Evolutionary conservation across 495 filamentous ascomycete genomes (phyloP).

Genomic region (Hyphodiscus hymeniophilus): DNA sequence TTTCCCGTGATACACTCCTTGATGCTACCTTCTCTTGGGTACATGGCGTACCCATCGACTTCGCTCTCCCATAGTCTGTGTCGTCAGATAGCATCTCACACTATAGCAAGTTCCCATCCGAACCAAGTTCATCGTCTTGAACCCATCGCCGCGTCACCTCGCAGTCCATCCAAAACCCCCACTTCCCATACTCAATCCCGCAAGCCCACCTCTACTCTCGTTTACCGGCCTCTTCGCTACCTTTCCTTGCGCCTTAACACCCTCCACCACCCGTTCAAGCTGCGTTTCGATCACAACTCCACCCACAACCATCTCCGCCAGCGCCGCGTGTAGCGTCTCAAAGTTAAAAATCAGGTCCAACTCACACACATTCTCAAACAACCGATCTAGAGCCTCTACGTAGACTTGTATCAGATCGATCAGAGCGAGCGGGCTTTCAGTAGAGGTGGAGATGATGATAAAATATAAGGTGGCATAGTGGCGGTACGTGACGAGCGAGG

Average conservation of each 20-base stretch:
- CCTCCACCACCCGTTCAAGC: constrained; percentile 57
- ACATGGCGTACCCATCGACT: too few relatives aligned
- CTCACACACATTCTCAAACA: constrained; percentile 98
- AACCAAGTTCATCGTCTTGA: too few relatives aligned
- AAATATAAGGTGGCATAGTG: constrained; percentile 98
- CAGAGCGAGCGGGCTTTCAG: constrained; percentile 89
- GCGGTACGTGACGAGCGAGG: constrained; percentile 94
- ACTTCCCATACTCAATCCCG: constrained; percentile 37
- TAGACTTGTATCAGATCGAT: constrained; percentile 98
- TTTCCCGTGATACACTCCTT: too few relatives aligned
- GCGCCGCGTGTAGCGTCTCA: constrained; percentile 85
- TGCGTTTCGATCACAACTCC: constrained; percentile 92
- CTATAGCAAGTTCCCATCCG: too few relatives aligned
- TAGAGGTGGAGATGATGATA: constrained; percentile 95
- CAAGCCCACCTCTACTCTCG: constrained; percentile 29
- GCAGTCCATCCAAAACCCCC: constrained; percentile 52
- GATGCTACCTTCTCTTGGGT: too few relatives aligned
- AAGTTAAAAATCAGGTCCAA: constrained; percentile 98
- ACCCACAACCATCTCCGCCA: constrained; percentile 93
- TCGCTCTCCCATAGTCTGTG: too few relatives aligned
- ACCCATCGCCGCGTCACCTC: too few relatives aligned
- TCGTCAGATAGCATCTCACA: too few relatives aligned
- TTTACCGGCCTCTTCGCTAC: constrained; percentile 61
- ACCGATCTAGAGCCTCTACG: constrained; percentile 85
- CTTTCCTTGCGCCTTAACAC: constrained; percentile 69